Base-by-base conservation (phyloP, 257 asterid species). In the Solanum sejunctum region DNA sequence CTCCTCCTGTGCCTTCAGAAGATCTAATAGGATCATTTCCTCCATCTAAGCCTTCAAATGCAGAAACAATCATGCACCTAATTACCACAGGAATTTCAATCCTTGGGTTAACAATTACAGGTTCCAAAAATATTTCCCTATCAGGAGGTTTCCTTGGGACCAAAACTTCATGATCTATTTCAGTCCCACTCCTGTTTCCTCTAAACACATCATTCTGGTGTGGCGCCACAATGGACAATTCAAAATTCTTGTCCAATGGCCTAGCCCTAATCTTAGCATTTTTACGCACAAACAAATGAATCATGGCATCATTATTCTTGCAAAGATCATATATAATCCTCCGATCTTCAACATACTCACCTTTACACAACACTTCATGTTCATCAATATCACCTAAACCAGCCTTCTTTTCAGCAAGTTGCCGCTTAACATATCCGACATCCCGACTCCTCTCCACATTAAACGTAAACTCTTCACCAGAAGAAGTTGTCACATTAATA, bases 401-500 rank as follows among this genome's bases (percentile, higher is more conserved):
- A 47, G 56, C 71, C 80, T 81, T 80, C 61, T 84, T 88, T 80
- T 88, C 82, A 55, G 88, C 87, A 85, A 88, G 82, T 80, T 86
- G 87, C 21, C 84, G 85, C 81, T 81, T 88, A 39, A 88, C 85
- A n/a, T 86, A 88, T 56, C 87, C 87, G 63, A 88, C 84, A 61
- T 88, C 87, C 4, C 85, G 83, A 83, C 73, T 85, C 81, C 84
- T 85, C 64, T 83, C 90, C 4, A 86, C 87, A 63, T 88, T 85
- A 73, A 88, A 88, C 3, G 89, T 88, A 45, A 88, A 88, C 77
- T 84, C 88, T 73, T 84, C 60, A 73, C 90, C 98, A 56, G 89
- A 91, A 32, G 90, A 88, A 12, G 98, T 95, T 82, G 60, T 93
- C 81, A 95, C 98, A 73, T 84, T 86, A 16, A 88, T 86, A 21